Evolutionary conservation across 108 stramenopile genomes (phyloP).

Genomic region (Cyclotella baltica): DNA sequence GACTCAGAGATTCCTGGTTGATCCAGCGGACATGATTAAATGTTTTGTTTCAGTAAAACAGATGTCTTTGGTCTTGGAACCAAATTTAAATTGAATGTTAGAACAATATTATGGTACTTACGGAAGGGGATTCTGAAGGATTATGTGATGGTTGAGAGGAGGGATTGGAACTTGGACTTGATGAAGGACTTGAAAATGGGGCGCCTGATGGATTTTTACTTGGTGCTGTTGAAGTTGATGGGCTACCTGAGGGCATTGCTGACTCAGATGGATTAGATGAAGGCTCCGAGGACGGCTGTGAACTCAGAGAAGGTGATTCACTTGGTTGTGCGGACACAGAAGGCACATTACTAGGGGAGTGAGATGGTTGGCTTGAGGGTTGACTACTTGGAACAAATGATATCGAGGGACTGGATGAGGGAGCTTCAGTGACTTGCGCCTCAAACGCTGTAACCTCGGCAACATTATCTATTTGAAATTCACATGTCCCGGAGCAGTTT

Average conservation of each 20-base stretch:
- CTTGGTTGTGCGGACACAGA: not conserved
- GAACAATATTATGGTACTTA: not conserved
- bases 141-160: constrained; percentile 6
- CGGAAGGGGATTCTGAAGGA: not conserved
- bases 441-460: not conserved
- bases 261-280: not conserved
- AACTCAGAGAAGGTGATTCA: not conserved
- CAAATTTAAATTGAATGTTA: no score
- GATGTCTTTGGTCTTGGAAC: no score
- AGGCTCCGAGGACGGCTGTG: not conserved
- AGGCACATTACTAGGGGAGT: not conserved
- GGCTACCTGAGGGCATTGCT: not conserved
- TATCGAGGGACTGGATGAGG: constrained; percentile 7
- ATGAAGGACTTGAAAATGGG: not conserved
- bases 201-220: not conserved
- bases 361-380: not conserved
- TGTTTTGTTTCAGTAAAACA: no score
- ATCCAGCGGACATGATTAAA: no score
- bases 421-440: constrained; percentile 3
- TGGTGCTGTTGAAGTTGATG: not conserved
- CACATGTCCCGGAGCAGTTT: constrained; percentile 3
- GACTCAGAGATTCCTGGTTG: no score
- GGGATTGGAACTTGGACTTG: not conserved
- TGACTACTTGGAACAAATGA: not conserved
- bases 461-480: constrained; percentile 11